phyloP scores from a whole-genome alignment of 257 asterid species.

The Ballota nigra region DNA sequence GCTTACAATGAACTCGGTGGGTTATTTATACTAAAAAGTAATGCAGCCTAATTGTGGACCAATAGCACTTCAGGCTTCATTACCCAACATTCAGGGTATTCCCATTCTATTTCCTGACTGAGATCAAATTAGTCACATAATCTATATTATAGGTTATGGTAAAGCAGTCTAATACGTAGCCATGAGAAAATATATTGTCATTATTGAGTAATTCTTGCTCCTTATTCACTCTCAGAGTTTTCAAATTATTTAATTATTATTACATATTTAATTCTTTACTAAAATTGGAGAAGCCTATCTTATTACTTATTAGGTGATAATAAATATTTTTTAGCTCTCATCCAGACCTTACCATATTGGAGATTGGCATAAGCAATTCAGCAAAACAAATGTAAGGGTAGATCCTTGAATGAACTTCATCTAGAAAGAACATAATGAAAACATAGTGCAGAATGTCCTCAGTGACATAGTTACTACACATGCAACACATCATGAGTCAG shows the following conservation, averaged over 20 bases:
- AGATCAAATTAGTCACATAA: slow-evolving; percentile 3
- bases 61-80: neutral
- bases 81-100: neutral
- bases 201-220: neutral
- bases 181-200: neutral
- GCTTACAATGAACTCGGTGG: neutral
- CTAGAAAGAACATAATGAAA: slow-evolving; percentile 12
- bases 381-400: neutral
- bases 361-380: neutral
- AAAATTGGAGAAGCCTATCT: neutral
- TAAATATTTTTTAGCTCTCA: neutral
- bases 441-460: neutral
- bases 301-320: neutral
- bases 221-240: neutral
- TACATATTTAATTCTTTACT: neutral
- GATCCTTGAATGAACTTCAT: neutral
- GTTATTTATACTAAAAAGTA: neutral
- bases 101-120: neutral
- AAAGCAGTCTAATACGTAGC: neutral
- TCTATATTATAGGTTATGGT: neutral
- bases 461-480: neutral
- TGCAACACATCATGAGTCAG: neutral
- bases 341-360: neutral
- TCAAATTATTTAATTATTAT: neutral
- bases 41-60: neutral